Percentiles rank a stretch among this genome's conserved stretches.
Evolutionary conservation across 2,329 filamentous ascomycete genomes (phyloP).

Genomic region (Aureobasidium uvarum): DNA sequence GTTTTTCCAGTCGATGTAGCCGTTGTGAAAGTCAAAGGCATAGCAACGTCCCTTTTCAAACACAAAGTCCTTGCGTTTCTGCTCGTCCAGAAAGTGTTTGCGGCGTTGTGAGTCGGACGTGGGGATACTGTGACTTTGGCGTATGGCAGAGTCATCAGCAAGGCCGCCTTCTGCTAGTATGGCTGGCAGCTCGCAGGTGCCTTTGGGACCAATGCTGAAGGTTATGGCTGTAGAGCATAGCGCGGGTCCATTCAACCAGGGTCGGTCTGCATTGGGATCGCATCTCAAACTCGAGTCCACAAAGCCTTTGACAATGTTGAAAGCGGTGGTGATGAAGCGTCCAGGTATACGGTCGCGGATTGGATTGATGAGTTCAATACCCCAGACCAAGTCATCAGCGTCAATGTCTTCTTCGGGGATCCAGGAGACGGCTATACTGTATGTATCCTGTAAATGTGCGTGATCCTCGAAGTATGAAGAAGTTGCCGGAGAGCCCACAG

Average conservation of each 20-base stretch:
- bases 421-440: slow-evolving; percentile 78
- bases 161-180: slow-evolving; percentile 43
- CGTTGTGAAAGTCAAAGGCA: slow-evolving; percentile 50
- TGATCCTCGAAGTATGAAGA: slow-evolving; percentile 75
- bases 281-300: slow-evolving; percentile 88
- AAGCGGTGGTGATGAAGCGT: slow-evolving; percentile 72
- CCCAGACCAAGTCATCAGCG: slow-evolving; percentile 75
- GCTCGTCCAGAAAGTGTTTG: slow-evolving; percentile 44
- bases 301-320: slow-evolving; percentile 82
- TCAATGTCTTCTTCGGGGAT: slow-evolving; percentile 64
- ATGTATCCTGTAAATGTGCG: slow-evolving; percentile 72
- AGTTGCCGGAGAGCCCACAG: slow-evolving; percentile 59
- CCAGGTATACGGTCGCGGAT: slow-evolving; percentile 81
- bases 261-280: slow-evolving; percentile 81
- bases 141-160: slow-evolving; percentile 40
- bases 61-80: slow-evolving; percentile 40
- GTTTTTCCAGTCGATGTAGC: slow-evolving; percentile 50
- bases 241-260: slow-evolving; percentile 75
- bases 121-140: slow-evolving; percentile 40
- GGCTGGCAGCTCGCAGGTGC: slow-evolving; percentile 34
- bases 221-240: slow-evolving; percentile 22
- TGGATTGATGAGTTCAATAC: slow-evolving; percentile 72
- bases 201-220: slow-evolving; percentile 26
- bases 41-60: slow-evolving; percentile 49
- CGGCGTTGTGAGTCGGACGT: slow-evolving; percentile 45